Base-by-base conservation (phyloP, 805 yeast genomes). In the Candida maesae region DNA sequence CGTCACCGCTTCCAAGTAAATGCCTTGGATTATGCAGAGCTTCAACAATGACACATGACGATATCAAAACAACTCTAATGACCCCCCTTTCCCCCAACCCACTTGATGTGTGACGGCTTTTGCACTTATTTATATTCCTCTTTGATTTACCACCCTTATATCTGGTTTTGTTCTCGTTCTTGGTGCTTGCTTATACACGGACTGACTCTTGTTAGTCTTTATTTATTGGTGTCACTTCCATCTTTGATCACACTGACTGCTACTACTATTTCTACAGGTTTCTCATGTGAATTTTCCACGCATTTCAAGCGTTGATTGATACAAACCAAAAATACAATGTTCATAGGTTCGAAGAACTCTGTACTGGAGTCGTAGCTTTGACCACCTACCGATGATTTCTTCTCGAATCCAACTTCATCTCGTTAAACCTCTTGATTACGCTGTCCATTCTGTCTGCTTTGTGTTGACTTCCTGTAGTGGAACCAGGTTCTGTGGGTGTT, bases 1-100 rank as follows among this genome's bases (percentile, higher is more conserved):
- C 62, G 90, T 86, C 58, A 71, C 76, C 67, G 78, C 75, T 60
- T 76, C 79, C 76, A 82, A 82, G 69, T 76, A 71, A 67, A 17
- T 15, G n/a, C 15, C 15, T 16, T 30, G n/a, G n/a, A n/a, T n/a
- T n/a, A n/a, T n/a, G n/a, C n/a, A n/a, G n/a, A n/a, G n/a, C n/a
- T n/a, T n/a, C n/a, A n/a, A 32, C 9, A n/a, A 21, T 20, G 25
- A 32, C 16, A 19, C 4, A 21, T 20, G 15, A 19, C 17, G 19
- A 15, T 10, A 9, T 9, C 11, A 18, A n/a, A 12, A 25, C 24
- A 21, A 21, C 24, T 26, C 12, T 26, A 26, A 26, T 26, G 29
- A 28, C 18, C 31, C 17, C n/a, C n/a, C n/a, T n/a, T n/a, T n/a
- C n/a, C n/a, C n/a, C n/a, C n/a, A n/a, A n/a, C n/a, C n/a, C 28